Percentiles rank a stretch among this genome's conserved stretches.
Conservation (phyloP, 352 stramenopile genomes). For the Peronosclerospora sorghi region DNA sequence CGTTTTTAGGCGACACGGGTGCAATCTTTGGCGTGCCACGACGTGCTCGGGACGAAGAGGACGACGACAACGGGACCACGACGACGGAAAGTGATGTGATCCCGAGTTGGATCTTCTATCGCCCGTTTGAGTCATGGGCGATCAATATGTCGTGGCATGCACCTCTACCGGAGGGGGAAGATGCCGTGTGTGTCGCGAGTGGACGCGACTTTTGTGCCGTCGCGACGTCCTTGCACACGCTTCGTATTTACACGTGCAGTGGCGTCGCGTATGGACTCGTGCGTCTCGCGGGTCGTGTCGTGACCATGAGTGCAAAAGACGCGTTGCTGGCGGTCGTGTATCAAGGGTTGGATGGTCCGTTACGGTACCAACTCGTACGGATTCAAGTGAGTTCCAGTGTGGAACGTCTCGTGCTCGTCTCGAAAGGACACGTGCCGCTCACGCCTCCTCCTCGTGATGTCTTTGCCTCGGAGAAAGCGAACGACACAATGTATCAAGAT, state of each 20-base stretch:
- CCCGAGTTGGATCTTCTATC: conserved; percentile 71
- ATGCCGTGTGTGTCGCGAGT: conserved; percentile 56
- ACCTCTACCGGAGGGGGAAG: conserved; percentile 50
- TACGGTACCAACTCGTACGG: conserved; percentile 48
- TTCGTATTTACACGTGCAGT: conserved; percentile 66
- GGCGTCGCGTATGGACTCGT: conserved; percentile 53
- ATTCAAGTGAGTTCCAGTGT: conserved; percentile 26
- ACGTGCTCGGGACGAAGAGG: conserved; percentile 49
- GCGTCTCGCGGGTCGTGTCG: conserved; percentile 48
- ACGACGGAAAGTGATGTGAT: conserved; percentile 53
- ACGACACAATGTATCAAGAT: conserved; percentile 31
- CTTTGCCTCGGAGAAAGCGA: conserved; percentile 63
- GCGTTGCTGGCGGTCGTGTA: conserved; percentile 60
- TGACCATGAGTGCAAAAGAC: conserved; percentile 57
- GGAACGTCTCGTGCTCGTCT: conserved; percentile 36
- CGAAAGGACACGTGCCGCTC: conserved; percentile 42
- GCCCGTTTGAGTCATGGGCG: conserved; percentile 74
- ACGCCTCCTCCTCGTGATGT: conserved; percentile 47
- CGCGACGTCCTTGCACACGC: conserved; percentile 50
- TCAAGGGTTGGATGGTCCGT: conserved; percentile 29
- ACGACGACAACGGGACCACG: conserved; percentile 25
- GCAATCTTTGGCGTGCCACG: conserved; percentile 62
- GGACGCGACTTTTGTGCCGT: conserved; percentile 64
- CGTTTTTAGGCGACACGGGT: conserved; percentile 54
- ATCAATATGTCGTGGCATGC: conserved; percentile 75